Evolutionary conservation across 306 rosid genomes (phyloP), one percentile per base, ranked within the genome.

Genomic region (Datisca glomerata): DNA sequence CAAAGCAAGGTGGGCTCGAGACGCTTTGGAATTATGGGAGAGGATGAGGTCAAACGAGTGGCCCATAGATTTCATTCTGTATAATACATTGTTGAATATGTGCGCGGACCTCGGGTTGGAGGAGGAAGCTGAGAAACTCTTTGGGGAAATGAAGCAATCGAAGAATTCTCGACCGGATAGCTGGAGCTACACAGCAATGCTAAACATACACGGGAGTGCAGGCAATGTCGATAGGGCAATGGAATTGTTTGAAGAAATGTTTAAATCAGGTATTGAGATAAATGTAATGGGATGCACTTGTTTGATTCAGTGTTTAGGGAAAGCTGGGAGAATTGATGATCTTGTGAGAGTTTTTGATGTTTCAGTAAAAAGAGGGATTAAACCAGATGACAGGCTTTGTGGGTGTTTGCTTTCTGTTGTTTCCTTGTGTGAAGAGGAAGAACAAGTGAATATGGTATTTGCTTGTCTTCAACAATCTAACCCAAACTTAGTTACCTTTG

Each of bases 141-240:
- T 91, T 14, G 57, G 46, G 61, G 92, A 84, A 43, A 91, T 91
- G 96, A 84, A 78, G 65, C 47, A 42, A 58, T 72, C 86, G 0
- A 53, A 71, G 67, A 49, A 61, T 43, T 57, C 74, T 51, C 51
- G 36, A 55, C 91, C 95, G 0, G 94, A 91, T 46, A 74, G 84
- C 41, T 84, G 83, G 80, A 84, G 96, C 68, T 84, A 84, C 78
- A 91, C 98, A 0, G 96, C 98, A 5, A 84, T 91, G 98, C 64
- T 84, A 44, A 80, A 80, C 53, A 80, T 91, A 23, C 70, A 75
- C 51, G 96, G 92, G 12, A 91, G 96, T 28, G 78, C 69, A 44
- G 92, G 96, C 51, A 61, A 75, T 28, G 92, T 67, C 2, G 79
- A 62, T 3, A 74, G 64, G 57, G 89, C 98, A 21, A 73, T 80